Conservation (phyloP, 805 yeast species). For the Wickerhamiella sergipiensis region DNA sequence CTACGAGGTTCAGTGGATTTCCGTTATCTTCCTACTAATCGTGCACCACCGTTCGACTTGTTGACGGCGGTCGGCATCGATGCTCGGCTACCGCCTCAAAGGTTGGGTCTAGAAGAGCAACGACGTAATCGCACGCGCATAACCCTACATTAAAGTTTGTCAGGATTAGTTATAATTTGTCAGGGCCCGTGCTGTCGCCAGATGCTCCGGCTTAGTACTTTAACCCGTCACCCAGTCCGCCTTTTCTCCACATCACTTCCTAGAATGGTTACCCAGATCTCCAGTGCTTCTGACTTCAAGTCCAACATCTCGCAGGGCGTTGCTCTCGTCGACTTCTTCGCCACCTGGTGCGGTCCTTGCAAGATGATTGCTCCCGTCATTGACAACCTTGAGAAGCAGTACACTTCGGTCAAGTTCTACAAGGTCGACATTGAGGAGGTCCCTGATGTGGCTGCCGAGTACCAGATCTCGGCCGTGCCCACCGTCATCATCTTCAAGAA, state of each 20-base stretch:
- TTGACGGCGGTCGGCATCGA: no score
- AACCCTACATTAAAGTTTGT: neutral
- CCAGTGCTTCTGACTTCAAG: conserved; percentile 46
- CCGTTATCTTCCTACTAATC: no score
- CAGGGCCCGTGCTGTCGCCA: neutral
- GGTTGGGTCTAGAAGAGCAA: neutral
- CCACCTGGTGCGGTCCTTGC: conserved; percentile 99
- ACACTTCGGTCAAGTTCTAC: conserved; percentile 58
- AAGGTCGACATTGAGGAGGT: conserved; percentile 88
- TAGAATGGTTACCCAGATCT: conserved; percentile 42
- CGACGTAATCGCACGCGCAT: neutral
- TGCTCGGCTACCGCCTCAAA: neutral
- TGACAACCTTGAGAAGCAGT: conserved; percentile 44
- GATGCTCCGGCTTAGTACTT: conserved; percentile 4
- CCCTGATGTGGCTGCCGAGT: conserved; percentile 57
- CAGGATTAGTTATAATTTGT: neutral
- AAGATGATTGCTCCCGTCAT: conserved; percentile 91
- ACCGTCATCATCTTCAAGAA: conserved; percentile 64
- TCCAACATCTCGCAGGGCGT: conserved; percentile 54
- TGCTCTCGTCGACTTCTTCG: conserved; percentile 90
- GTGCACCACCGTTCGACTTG: no score
- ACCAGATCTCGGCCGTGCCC: conserved; percentile 53
- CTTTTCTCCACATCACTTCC: conserved; percentile 1
- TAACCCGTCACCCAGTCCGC: neutral
- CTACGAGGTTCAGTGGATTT: no score